These are phyloP conservation scores for Phytophthora megakarya DNA, from an alignment of 352 stramenopile genomes.

Conservation along the genomic window DNA sequence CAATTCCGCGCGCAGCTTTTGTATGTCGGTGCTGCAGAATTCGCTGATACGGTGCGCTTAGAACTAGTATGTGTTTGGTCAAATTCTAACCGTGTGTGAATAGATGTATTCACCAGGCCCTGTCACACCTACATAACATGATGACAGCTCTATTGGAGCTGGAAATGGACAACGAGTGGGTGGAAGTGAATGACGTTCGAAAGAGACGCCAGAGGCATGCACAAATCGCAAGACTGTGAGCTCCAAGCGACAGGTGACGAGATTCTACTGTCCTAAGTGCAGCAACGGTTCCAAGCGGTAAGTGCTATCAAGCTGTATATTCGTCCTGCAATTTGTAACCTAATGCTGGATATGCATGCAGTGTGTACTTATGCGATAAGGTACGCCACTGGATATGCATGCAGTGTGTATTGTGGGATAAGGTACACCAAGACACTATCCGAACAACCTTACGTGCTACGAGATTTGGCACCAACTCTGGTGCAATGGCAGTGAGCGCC, in stretches of 20 bases:
- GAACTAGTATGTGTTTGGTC: neutral
- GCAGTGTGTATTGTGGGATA: neutral
- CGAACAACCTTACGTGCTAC: neutral
- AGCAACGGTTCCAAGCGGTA: constrained; percentile 6
- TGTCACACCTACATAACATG: neutral
- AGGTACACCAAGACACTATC: neutral
- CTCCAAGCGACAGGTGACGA: constrained; percentile 1
- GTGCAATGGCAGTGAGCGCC: neutral
- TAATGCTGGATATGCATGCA: too few relatives aligned
- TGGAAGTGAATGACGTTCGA: constrained; percentile 2
- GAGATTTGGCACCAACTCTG: constrained; percentile 9
- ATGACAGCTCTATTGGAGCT: neutral
- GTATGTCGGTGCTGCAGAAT: neutral
- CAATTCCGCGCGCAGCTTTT: neutral
- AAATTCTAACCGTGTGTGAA: neutral
- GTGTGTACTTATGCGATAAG: neutral
- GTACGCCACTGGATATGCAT: neutral
- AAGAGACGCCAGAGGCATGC: constrained; percentile 8
- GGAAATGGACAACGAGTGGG: constrained; percentile 11
- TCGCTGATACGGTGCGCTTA: neutral
- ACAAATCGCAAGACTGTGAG: neutral
- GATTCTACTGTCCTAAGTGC: constrained; percentile 1
- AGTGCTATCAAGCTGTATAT: neutral
- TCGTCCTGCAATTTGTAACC: too few relatives aligned
- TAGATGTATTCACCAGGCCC: neutral